These are phyloP conservation scores for Canavalia gladiata DNA, from an alignment of 306 rosid genomes.

Conservation along the genomic window DNA sequence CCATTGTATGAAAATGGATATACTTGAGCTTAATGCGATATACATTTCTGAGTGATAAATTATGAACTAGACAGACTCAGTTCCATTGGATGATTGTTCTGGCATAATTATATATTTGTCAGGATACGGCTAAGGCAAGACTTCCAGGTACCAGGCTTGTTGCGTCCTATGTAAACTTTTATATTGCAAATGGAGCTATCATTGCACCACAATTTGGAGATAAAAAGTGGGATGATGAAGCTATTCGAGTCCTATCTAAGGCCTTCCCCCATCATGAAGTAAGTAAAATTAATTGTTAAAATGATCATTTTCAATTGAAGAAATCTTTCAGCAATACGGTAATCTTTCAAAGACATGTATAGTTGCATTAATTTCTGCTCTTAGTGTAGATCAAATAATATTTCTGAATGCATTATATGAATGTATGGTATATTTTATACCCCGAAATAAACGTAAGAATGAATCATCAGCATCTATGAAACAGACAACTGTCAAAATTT, in stretches of 20 bases:
- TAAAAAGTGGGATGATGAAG: slow-evolving; percentile 85
- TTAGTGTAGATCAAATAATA: slow-evolving; percentile 23
- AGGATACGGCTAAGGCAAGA: slow-evolving; percentile 76
- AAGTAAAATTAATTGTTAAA: slow-evolving; percentile 51
- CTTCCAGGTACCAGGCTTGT: slow-evolving; percentile 81
- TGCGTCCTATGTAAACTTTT: slow-evolving; percentile 91
- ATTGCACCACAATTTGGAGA: slow-evolving; percentile 92
- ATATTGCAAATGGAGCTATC: slow-evolving; percentile 87
- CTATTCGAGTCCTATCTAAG: slow-evolving; percentile 69
- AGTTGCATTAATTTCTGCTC: slow-evolving; percentile 24
- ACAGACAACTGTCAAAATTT: neutral
- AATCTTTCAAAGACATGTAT: slow-evolving; percentile 23
- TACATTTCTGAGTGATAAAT: slow-evolving; percentile 28
- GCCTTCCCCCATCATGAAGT: slow-evolving; percentile 82
- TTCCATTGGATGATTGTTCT: slow-evolving; percentile 20
- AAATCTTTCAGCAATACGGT: slow-evolving; percentile 15
- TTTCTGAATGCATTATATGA: slow-evolving; percentile 37
- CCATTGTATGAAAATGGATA: slow-evolving; percentile 23
- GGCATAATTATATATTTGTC: slow-evolving; percentile 37
- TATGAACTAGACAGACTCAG: slow-evolving; percentile 19
- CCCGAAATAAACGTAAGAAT: neutral
- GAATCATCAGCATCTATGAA: slow-evolving; percentile 9
- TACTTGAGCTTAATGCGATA: slow-evolving; percentile 7
- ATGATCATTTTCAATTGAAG: slow-evolving; percentile 37
- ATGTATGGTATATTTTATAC: slow-evolving; percentile 17